Base-by-base conservation (phyloP, 352 stramenopile genomes). In the Phytophthora sp. region DNA sequence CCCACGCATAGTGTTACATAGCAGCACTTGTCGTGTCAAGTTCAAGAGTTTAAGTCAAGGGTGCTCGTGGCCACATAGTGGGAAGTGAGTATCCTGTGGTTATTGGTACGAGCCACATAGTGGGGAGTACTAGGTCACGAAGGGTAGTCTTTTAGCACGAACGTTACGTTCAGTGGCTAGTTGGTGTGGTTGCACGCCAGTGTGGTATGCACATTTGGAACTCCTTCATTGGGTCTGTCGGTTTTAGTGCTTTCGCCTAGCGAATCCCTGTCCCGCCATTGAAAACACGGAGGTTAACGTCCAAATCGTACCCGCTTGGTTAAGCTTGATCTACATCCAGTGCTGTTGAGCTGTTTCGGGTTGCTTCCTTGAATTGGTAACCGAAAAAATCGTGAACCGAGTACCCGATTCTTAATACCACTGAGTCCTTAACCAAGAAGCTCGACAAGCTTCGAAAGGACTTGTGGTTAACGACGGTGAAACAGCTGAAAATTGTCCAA, bases 121-220 rank as follows among this genome's bases (percentile, higher is more conserved):
- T 63, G 54, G 44, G 55, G 31, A 64, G 37, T 28, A 37, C 55
- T 38, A 45, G 28, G 27, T 56, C 28, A 39, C 44, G 34, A 50
- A 18, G 45, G 26, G 20, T 64, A 28, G n/a, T 27, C 10, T 20
- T 35, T 53, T 23, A 35, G 20, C 43, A 52, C 38, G 43, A 55
- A 55, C 45, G 21, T 44, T 30, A 51, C 54, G 45, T 63, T 64
- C 35, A 24, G 55, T 57, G 38, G 45, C 35, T 64, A 53, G 45
- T 64, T 57, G 28, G 45, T 57, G 35, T 64, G 31, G 37, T 64
- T 64, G 45, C 38, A 28, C 38, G 23, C n/a, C 17, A 46, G 20
- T 39, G 45, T 52, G 37, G 44, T 43, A 56, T 20, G 44, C 5
- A 45, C 45, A 64, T 20, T 28, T 28, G 35, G 44, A 37, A 12